phyloP scores from a whole-genome alignment of 768 basidiomycete genomes.

The Albatrellus ellisii region DNA sequence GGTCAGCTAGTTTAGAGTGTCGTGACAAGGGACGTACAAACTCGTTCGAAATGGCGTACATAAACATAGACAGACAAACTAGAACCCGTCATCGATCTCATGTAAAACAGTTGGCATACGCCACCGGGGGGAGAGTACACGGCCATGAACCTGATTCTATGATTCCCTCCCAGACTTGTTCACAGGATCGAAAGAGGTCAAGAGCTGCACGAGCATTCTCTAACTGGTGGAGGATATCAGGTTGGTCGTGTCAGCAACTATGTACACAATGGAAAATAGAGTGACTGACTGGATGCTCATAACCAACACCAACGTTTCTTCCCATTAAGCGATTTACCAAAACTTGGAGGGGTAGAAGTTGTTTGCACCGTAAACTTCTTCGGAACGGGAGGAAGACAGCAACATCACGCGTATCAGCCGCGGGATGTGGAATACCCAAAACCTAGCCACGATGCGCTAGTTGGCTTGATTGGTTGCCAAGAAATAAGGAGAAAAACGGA shows the following conservation, averaged over 20 bases:
- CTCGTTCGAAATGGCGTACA: neutral
- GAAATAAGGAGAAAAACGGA: constrained; percentile 16
- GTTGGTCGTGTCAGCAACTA: too few species aligned
- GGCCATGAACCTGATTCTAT: constrained; percentile 37
- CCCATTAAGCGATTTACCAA: constrained; percentile 35
- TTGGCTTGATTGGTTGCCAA: neutral
- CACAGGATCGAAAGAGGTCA: constrained; percentile 38
- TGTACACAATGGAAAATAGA: neutral
- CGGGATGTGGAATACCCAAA: constrained; percentile 36
- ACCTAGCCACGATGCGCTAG: constrained; percentile 21
- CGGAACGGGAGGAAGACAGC: constrained; percentile 39
- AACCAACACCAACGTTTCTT: constrained; percentile 26
- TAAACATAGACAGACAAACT: neutral
- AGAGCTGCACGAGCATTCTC: constrained; percentile 37
- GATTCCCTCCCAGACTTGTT: constrained; percentile 33
- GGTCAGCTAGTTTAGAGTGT: too few species aligned
- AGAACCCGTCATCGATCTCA: neutral
- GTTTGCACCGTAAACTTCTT: constrained; percentile 21
- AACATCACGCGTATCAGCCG: constrained; percentile 39
- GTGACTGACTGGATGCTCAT: constrained; percentile 34
- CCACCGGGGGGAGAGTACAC: constrained; percentile 10
- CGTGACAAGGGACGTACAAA: neutral
- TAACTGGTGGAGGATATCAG: constrained; percentile 19
- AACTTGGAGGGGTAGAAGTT: constrained; percentile 24
- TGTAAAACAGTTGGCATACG: constrained; percentile 10